Base-by-base conservation (phyloP, 108 stramenopile species). In the Nitzschia sp. region DNA sequence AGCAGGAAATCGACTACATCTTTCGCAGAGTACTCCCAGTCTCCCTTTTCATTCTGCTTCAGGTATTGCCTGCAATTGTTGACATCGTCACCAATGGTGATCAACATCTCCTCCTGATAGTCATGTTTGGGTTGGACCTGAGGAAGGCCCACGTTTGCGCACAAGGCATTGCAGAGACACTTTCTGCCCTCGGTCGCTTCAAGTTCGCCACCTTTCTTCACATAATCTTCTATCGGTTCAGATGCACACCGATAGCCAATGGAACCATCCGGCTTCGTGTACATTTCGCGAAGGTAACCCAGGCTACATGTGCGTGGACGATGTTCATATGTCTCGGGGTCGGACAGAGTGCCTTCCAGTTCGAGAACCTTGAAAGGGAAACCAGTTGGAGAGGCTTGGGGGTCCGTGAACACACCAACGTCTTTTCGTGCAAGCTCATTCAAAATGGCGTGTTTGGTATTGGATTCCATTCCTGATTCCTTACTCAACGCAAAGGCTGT, bases 131-230 rank as follows among this genome's bases (percentile, higher is more conserved):
- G 16, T 0, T 71, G 56, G 1, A 81, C 76, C 63, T 81, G 81
- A 30, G 81, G 81, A 50, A 62, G 67, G 8, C 81, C 81, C 30
- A 68, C 76, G 59, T 82, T 68, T 35, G 81, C 76, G 27, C 77
- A 78, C 46, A 82, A 67, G n/a, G 77, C 77, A 68, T 82, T 82
- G 64, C 81, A 82, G n/a, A 82, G 67, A 52, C 81, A 82, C 48
- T 82, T 82, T 16, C 81, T 53, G 1, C 81, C 81, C 9, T 53
- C 36, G 1, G 81, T 82, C 13, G 68, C 69, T 55, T 74, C 62
- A 6, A 27, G 21, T 17, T 64, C 64, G 30, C 81, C 81, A 53
- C 81, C 81, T 57, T 82, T 82, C 29, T 69, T 64, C 0, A 75
- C 58, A 44, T 30, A 82, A 22, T 67, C 62, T 22, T 71, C 65